Base-by-base conservation (phyloP, 1,284 basidiomycete species). In the Ceratobasidium sp. region DNA sequence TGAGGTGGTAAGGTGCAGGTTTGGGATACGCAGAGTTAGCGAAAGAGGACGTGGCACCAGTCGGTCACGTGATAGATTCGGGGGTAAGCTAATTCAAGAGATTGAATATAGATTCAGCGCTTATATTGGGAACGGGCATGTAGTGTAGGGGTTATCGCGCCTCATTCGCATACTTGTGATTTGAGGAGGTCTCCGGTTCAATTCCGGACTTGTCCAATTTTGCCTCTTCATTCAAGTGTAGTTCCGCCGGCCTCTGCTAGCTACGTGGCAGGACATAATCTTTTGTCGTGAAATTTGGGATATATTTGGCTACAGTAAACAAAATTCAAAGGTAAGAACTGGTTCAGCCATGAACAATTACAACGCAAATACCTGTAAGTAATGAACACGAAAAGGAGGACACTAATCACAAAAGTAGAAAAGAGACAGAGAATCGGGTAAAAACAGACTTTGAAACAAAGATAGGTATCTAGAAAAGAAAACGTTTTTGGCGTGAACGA, bases 41-140 rank as follows among this genome's bases (percentile, higher is more conserved):
- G 67, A 33, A 47, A n/a, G 62, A 78, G 76, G 69, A 78, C 75
- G 76, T 79, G 76, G 54, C 79, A 75, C 75, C 80, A 56, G n/a
- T n/a, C n/a, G n/a, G n/a, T n/a, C n/a, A n/a, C n/a, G n/a, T n/a
- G n/a, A n/a, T n/a, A n/a, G n/a, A n/a, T n/a, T n/a, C n/a, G n/a
- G n/a, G n/a, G n/a, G n/a, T n/a, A n/a, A n/a, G n/a, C n/a, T n/a
- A n/a, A n/a, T n/a, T n/a, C n/a, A n/a, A n/a, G n/a, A n/a, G n/a
- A n/a, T n/a, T n/a, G n/a, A n/a, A n/a, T n/a, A n/a, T n/a, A n/a
- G n/a, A n/a, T n/a, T n/a, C n/a, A n/a, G n/a, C n/a, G n/a, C n/a
- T n/a, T n/a, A n/a, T n/a, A n/a, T n/a, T 72, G 75, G 33, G 44
- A 56, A 44, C n/a, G 41, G 62, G 62, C 41, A 64, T 45, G 45